Base-by-base conservation (phyloP, 2,329 filamentous ascomycete genomes). In the Penicillium sp. region DNA sequence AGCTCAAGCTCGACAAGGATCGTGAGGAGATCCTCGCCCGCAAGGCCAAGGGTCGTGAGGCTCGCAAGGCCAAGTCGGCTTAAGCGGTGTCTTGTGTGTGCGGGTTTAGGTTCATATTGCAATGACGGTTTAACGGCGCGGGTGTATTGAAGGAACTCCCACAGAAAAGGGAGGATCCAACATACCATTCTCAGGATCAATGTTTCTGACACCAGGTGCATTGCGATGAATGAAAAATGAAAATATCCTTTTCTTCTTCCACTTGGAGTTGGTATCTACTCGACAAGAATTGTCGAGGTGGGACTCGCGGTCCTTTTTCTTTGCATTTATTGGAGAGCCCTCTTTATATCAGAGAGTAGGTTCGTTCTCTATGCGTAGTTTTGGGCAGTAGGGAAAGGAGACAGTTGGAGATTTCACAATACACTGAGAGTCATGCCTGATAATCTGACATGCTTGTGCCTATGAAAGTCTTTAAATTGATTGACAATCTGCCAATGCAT, bases 1-100 rank as follows among this genome's bases (percentile, higher is more conserved):
- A 97, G 89, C 88, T 98, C 82, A 97, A 98, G 91, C 87, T 97
- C 84, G 80, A 83, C 71, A 83, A 83, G 77, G 81, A 83, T 72
- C 78, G 81, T 68, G 81, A 83, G 75, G 75, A 77, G 65, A 80
- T 83, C 65, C 74, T 83, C 53, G 79, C 80, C 71, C 78, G 81
- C 68, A 71, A 78, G 69, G 84, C 84, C 81, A 56, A 56, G 54
- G 53, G 53, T 30, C 53, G 53, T 55, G 53, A 45, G 53, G 53
- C 53, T 44, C 53, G 53, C 53, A 45, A 45, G 53, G 44, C 44
- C 53, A 93, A 93, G 85, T 73, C 72, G 53, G 83, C 81, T 84
- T 89, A 89, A 87, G 76, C 70, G 68, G 78, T 81, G 76, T 78
- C 79, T 81, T 87, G 82, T 86, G 82, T 86, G 89, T 89, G 53